Evolutionary conservation across 306 rosid species (phyloP).

Genomic region (Alnus rubra): DNA sequence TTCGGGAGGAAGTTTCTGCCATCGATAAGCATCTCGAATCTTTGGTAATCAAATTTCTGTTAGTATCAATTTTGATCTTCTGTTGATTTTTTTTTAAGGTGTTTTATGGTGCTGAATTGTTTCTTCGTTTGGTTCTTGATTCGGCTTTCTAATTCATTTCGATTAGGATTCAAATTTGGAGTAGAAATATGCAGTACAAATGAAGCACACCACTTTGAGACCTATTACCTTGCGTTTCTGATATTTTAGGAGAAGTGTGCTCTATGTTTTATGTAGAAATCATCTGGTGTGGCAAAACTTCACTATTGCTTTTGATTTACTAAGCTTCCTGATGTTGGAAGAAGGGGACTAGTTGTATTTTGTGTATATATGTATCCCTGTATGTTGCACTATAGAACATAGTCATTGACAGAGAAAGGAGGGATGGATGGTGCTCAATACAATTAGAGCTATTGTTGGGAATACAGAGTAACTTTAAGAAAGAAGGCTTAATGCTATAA

Average conservation of each 20-base stretch:
- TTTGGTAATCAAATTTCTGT: conserved; percentile 35
- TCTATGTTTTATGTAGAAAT: not conserved
- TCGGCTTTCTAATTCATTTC: not conserved
- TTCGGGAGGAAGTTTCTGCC: conserved; percentile 80
- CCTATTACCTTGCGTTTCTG: not conserved
- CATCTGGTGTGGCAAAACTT: not conserved
- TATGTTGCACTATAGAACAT: not conserved
- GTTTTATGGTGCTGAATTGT: not conserved
- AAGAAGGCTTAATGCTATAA: not conserved
- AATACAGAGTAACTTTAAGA: not conserved
- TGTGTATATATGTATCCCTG: not conserved
- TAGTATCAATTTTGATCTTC: not conserved
- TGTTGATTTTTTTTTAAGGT: not conserved
- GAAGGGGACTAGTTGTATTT: not conserved
- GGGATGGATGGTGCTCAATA: not conserved
- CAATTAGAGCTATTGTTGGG: not conserved
- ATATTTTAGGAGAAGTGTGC: not conserved
- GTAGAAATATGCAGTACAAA: not conserved
- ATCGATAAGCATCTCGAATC: conserved; percentile 58
- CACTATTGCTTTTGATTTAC: not conserved
- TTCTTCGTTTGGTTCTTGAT: not conserved
- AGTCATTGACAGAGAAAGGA: not conserved
- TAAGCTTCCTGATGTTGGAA: too few relatives aligned
- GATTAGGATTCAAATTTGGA: not conserved
- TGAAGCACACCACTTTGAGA: not conserved